A percentile compares a stretch with the other conserved stretches of the same genome.
Evolutionary conservation across 345 rosid species (phyloP).

Genomic region (Laguncularia racemosa): DNA sequence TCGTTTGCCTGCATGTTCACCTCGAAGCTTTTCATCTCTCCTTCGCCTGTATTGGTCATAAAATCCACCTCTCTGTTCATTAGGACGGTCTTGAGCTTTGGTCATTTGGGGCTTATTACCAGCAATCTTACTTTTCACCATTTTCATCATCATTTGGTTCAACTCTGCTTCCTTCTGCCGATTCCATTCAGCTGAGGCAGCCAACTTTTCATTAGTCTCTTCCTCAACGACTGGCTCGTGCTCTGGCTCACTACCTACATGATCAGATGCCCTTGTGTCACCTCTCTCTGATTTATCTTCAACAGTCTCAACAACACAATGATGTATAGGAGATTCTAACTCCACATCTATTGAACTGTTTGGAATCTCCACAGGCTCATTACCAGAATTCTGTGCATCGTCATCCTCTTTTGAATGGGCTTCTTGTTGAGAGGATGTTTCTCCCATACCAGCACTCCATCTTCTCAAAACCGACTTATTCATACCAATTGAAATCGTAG

Average conservation of each 20-base stretch:
- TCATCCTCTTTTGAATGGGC: slow-evolving; percentile 20
- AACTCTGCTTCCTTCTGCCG: slow-evolving; percentile 49
- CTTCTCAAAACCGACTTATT: slow-evolving; percentile 54
- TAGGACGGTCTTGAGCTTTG: slow-evolving; percentile 17
- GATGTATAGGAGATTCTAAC: slow-evolving; percentile 17
- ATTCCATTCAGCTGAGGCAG: slow-evolving; percentile 38
- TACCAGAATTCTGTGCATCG: slow-evolving; percentile 15
- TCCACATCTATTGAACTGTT: slow-evolving; percentile 19
- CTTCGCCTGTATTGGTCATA: slow-evolving; percentile 50
- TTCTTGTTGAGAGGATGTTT: slow-evolving; percentile 26
- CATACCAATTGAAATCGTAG: slow-evolving; percentile 23
- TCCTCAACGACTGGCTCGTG: slow-evolving; percentile 15
- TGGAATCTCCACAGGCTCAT: slow-evolving; percentile 14
- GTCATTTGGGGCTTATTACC: slow-evolving; percentile 17
- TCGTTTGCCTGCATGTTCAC: slow-evolving; percentile 38
- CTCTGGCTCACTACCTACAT: slow-evolving; percentile 15
- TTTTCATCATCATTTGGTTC: slow-evolving; percentile 41
- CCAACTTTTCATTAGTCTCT: slow-evolving; percentile 22
- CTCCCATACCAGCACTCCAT: slow-evolving; percentile 54
- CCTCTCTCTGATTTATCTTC: slow-evolving; percentile 18
- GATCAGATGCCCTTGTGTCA: slow-evolving; percentile 17
- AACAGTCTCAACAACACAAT: slow-evolving; percentile 16
- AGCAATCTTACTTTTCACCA: slow-evolving; percentile 28
- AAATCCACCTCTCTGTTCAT: slow-evolving; percentile 47
- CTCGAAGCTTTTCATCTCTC: slow-evolving; percentile 53